Conservation (phyloP, 2,329 filamentous ascomycete genomes). For the Thyridium curvatum region DNA sequence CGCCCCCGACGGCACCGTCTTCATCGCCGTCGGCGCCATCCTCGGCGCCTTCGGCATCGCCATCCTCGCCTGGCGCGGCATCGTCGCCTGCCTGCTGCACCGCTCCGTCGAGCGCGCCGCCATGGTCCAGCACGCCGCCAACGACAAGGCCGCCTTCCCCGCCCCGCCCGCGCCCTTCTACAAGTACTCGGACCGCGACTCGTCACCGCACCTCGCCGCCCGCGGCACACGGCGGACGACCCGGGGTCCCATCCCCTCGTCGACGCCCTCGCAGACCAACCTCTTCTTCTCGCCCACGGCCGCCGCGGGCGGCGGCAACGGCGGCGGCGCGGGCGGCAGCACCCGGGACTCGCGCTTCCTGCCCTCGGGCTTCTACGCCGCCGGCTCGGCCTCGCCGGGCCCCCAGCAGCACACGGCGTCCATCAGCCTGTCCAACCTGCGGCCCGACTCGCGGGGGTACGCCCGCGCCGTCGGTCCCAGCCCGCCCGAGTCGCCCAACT, state of each 20-base stretch:
- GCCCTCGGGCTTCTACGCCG: conserved; percentile 85
- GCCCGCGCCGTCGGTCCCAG: conserved; percentile 41
- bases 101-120: conserved; percentile 84
- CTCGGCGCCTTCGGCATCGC: conserved; percentile 76
- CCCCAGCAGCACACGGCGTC: conserved; percentile 41
- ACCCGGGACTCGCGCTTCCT: conserved; percentile 74
- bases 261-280: conserved; percentile 57
- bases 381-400: conserved; percentile 50
- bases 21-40: conserved; percentile 87
- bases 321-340: conserved; percentile 42
- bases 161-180: conserved; percentile 54
- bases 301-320: conserved; percentile 56
- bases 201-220: conserved; percentile 44
- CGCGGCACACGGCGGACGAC: conserved; percentile 46
- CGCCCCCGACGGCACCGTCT: conserved; percentile 87
- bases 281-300: conserved; percentile 97
- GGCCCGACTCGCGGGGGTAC: conserved; percentile 50
- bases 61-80: conserved; percentile 81
- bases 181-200: conserved; percentile 56
- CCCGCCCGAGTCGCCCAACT: conserved; percentile 60
- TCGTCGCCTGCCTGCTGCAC: conserved; percentile 87
- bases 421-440: conserved; percentile 56
- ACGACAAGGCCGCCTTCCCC: conserved; percentile 62
- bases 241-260: conserved; percentile 45
- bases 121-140: conserved; percentile 62